Conservation (phyloP, 1,139 yeast genomes). For the Kodamaea arcana region DNA sequence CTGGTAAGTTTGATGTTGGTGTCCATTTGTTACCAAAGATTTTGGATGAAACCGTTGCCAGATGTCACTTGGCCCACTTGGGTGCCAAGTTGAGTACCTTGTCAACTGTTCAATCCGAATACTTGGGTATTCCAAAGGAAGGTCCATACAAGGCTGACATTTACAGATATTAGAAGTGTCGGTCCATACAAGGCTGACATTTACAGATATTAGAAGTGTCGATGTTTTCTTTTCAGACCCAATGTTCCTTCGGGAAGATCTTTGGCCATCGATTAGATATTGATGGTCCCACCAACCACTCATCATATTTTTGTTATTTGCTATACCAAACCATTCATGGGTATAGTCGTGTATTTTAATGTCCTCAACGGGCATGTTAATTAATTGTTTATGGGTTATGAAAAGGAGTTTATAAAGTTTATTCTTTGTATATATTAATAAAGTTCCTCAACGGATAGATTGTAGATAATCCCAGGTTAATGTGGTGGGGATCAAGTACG, state of each 20-base stretch:
- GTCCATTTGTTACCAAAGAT: slow-evolving; percentile 98
- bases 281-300: slow-evolving; percentile 1
- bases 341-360: slow-evolving; percentile 8
- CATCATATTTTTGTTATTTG: slow-evolving; percentile 1
- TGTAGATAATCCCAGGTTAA: too few relatives aligned
- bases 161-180: slow-evolving; percentile 99
- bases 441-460: slow-evolving; percentile 38
- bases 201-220: slow-evolving; percentile 77
- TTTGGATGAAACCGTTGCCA: slow-evolving; percentile 98
- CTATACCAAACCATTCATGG: slow-evolving; percentile 1
- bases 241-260: slow-evolving; percentile 3
- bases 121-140: slow-evolving; percentile 86
- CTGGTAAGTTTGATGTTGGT: slow-evolving; percentile 87
- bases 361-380: slow-evolving; percentile 11
- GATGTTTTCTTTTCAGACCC: slow-evolving; percentile 4
- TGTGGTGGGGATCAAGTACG: too few relatives aligned
- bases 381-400: slow-evolving; percentile 9
- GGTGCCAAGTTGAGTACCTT: slow-evolving; percentile 85
- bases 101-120: slow-evolving; percentile 82
- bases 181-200: slow-evolving; percentile 99
- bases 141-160: slow-evolving; percentile 99
- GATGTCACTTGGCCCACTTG: slow-evolving; percentile 92
- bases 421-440: slow-evolving; percentile 19
- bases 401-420: slow-evolving; percentile 9
- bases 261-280: slow-evolving; percentile 2